These are phyloP conservation scores for Trametes elegans DNA, from an alignment of 768 basidiomycete genomes.

Conservation along the genomic window DNA sequence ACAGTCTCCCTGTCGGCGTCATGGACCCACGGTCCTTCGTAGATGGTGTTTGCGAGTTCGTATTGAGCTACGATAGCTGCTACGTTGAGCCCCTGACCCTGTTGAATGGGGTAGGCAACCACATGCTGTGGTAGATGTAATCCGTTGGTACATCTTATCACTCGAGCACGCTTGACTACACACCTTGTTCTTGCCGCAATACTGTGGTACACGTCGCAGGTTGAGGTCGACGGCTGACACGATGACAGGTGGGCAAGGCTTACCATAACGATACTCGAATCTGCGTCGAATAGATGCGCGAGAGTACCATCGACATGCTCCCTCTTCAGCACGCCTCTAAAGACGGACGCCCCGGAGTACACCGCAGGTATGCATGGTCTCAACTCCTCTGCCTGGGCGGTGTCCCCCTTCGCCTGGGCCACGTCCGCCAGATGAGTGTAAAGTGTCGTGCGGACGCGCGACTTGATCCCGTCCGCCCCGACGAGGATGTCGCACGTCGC, in stretches of 20 bases:
- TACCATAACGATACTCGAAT: neutral
- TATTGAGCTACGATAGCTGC: neutral
- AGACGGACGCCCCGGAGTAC: conserved; percentile 1
- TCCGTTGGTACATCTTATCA: neutral
- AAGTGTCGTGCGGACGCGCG: conserved; percentile 13
- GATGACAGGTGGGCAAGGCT: neutral
- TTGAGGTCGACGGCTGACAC: neutral
- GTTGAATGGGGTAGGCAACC: conserved; percentile 14
- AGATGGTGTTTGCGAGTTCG: neutral
- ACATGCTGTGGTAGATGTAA: neutral
- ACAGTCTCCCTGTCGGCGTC: neutral
- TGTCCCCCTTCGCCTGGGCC: neutral
- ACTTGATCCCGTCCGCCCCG: conserved; percentile 28
- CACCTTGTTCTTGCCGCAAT: conserved; percentile 14
- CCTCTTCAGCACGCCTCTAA: neutral
- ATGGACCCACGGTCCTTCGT: conserved; percentile 5
- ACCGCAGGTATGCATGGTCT: neutral
- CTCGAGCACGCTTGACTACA: too few relatives aligned
- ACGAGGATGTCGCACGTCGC: conserved; percentile 27
- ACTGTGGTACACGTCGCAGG: neutral
- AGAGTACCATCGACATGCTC: neutral
- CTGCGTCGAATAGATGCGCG: neutral
- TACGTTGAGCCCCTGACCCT: conserved; percentile 6
- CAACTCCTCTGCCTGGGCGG: neutral
- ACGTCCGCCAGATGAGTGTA: conserved; percentile 5